Evolutionary conservation across 352 stramenopile genomes (phyloP).

Genomic region (Globisporangium polare): DNA sequence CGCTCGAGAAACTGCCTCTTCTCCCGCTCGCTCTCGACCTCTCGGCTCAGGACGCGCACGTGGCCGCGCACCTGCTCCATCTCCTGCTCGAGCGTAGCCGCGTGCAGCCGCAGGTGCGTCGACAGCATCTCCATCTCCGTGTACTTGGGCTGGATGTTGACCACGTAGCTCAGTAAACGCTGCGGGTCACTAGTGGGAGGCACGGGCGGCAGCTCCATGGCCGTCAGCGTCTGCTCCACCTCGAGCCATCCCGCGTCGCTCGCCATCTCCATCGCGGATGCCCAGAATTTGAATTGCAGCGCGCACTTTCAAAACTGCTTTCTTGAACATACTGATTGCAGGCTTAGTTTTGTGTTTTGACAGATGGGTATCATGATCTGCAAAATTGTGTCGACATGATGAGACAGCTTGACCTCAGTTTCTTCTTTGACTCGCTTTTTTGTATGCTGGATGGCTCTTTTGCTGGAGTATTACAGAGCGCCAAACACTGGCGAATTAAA

Average conservation of each 20-base stretch:
- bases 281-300: too few species aligned
- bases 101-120: conserved; percentile 71
- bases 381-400: too few species aligned
- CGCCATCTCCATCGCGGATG: conserved; percentile 9
- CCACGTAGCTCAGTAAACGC: conserved; percentile 68
- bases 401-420: too few species aligned
- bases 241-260: conserved; percentile 39
- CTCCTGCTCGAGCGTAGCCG: conserved; percentile 68
- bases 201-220: conserved; percentile 53
- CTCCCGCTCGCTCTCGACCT: conserved; percentile 51
- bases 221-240: conserved; percentile 49
- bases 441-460: too few species aligned
- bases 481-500: too few species aligned
- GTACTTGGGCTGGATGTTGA: conserved; percentile 72
- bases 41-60: conserved; percentile 45
- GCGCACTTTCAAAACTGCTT: too few species aligned
- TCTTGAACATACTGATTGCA: too few species aligned
- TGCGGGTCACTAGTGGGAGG: conserved; percentile 72
- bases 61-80: conserved; percentile 70
- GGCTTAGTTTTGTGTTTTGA: too few species aligned
- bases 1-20: conserved; percentile 80
- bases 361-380: too few species aligned
- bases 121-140: conserved; percentile 80
- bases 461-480: too few species aligned
- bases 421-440: too few species aligned